Conservation (phyloP, 2,329 filamentous ascomycete species). For the Teratosphaeria zuluensis region DNA sequence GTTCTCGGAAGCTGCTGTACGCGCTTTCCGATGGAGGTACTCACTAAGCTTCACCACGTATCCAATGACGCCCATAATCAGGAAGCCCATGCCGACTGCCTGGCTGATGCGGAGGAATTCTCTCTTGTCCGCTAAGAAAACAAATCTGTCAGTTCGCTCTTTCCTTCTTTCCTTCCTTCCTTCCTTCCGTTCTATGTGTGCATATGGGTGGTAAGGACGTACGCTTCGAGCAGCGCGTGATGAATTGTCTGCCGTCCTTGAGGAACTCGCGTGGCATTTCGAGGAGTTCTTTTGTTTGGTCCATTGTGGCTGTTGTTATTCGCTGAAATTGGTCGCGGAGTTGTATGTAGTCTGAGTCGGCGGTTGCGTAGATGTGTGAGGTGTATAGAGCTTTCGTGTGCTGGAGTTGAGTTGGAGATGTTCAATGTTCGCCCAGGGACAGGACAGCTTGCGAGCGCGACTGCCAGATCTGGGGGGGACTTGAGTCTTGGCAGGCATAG, state of each 20-base stretch:
- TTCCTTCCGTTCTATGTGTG: too few relatives aligned
- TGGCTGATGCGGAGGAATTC: constrained; percentile 52
- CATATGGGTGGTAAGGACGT: constrained; percentile 9
- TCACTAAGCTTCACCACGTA: constrained; percentile 62
- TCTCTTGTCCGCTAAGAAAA: constrained; percentile 42
- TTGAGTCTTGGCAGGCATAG: neutral
- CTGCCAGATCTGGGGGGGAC: neutral
- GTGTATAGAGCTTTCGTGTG: neutral
- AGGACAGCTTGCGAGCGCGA: neutral
- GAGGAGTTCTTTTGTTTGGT: constrained; percentile 60
- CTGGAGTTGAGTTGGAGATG: neutral
- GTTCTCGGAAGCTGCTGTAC: too few relatives aligned
- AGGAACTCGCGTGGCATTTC: constrained; percentile 59
- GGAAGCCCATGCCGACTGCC: constrained; percentile 59
- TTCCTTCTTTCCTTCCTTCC: neutral
- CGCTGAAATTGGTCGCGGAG: neutral
- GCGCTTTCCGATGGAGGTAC: too few relatives aligned
- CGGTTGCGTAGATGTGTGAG: too few relatives aligned
- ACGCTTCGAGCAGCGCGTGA: constrained; percentile 42
- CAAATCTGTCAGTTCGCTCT: neutral
- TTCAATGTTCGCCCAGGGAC: neutral
- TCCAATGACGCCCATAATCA: constrained; percentile 61
- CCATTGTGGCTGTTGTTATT: constrained; percentile 23
- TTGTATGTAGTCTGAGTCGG: too few relatives aligned
- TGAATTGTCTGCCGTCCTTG: constrained; percentile 40